Evolutionary conservation across 2,329 filamentous ascomycete genomes (phyloP), one percentile per base, ranked within the genome.

Genomic region (Leptodontidium sp.): DNA sequence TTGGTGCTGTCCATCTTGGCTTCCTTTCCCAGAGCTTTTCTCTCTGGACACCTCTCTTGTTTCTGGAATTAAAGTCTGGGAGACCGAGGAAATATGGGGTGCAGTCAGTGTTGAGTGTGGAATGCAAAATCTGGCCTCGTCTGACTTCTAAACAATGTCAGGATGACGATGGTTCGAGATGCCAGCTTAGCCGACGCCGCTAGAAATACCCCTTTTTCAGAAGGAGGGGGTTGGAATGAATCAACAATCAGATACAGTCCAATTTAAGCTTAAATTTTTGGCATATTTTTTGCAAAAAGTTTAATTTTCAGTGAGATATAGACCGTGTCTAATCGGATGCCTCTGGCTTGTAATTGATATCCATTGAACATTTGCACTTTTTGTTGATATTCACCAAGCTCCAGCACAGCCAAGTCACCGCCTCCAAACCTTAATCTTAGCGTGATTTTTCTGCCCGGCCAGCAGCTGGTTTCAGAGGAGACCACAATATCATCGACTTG

Each of bases 401-500:
- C 17, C 6, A 32, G 6, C 17, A 7, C 29, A 52, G 55, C 1
- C 57, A 29, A 2, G 32, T 40, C 64, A 69, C 68, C 68, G 68
- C 68, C 55, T 66, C 58, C 57, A 65, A 71, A 71, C 65, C 66
- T 69, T 70, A 72, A 71, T 61, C 50, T 63, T 50, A 52, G 29
- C 61, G 45, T 5, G 14, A 14, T 40, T 17, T 24, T 53, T 26
- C 61, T 52, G 61, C 61, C 61, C 47, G 57, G 14, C 29, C n/a
- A 64, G 61, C 49, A 69, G 67, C 68, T 70, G 63, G 74, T 75
- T 75, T 75, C 74, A 75, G 66, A 59, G 57, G n/a, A 45, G 21
- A 43, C 52, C 68, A 73, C 68, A 66, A 69, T 67, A 65, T 52
- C 38, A 62, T 43, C 40, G 21, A 49, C 66, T 70, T 70, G 47